Conservation (phyloP, 2,329 filamentous ascomycete species). For the Fusarium nygamai region DNA sequence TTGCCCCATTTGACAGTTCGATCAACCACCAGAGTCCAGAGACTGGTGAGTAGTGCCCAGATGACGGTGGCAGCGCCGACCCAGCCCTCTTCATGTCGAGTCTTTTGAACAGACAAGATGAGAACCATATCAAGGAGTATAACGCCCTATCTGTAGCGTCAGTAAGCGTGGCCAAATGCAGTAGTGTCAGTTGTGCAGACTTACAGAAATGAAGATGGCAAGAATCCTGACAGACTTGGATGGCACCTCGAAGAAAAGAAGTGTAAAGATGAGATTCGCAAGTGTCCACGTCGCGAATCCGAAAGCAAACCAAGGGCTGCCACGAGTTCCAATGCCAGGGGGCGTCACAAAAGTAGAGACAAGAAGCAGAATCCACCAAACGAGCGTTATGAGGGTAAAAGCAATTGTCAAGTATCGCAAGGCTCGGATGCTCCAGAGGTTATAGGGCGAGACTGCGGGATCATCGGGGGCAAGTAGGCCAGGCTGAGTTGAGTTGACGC, state of each 20-base stretch:
- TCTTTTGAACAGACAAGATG: conserved; percentile 76
- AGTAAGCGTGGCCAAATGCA: conserved; percentile 33
- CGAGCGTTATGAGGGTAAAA: conserved; percentile 77
- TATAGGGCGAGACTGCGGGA: conserved; percentile 83
- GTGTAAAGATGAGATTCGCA: conserved; percentile 76
- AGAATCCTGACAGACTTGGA: conserved; percentile 81
- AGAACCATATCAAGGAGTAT: conserved; percentile 76
- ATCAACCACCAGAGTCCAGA: conserved; percentile 84
- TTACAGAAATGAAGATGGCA: conserved; percentile 69
- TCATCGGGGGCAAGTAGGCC: conserved; percentile 54
- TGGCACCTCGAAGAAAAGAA: conserved; percentile 89
- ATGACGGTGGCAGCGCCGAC: conserved; percentile 86
- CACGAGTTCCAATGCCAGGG: conserved; percentile 84
- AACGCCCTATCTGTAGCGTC: conserved; percentile 40
- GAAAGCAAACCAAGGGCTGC: conserved; percentile 93
- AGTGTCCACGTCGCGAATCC: conserved; percentile 82
- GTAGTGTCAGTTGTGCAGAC: not conserved
- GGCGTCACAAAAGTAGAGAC: conserved; percentile 91
- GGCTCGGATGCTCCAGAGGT: conserved; percentile 88
- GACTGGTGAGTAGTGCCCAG: conserved; percentile 80
- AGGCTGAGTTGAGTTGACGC: conserved; percentile 60
- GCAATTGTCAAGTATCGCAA: conserved; percentile 81
- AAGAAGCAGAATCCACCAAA: conserved; percentile 95
- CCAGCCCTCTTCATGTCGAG: conserved; percentile 88
- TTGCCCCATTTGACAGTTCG: conserved; percentile 91